Evolutionary conservation across 192 early-diverging fungal species (phyloP).

Genomic region (Coemansia sp.): DNA sequence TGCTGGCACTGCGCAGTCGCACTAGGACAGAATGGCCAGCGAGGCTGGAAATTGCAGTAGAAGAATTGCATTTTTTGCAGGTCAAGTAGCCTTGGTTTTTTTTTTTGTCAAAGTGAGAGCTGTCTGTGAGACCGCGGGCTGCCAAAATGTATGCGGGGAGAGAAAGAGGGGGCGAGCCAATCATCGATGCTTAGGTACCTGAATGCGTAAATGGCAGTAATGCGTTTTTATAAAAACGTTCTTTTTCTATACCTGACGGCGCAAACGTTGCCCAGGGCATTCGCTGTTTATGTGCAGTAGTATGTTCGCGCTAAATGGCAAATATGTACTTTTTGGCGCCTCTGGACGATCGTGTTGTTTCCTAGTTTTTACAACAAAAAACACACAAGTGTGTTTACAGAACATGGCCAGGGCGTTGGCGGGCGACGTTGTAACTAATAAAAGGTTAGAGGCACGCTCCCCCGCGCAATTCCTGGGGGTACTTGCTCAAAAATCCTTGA

Average conservation of each 20-base stretch:
- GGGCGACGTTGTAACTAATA: conserved; percentile 7
- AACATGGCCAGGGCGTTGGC: neutral
- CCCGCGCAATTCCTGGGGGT: neutral
- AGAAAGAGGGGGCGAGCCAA: neutral
- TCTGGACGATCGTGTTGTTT: conserved; percentile 10
- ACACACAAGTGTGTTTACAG: neutral
- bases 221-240: neutral
- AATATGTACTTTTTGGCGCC: neutral
- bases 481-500: conserved; percentile 3
- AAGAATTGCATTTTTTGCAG: neutral
- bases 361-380: too few relatives aligned
- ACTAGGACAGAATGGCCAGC: neutral
- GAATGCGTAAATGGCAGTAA: conserved; percentile 9
- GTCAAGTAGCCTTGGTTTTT: neutral
- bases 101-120: neutral
- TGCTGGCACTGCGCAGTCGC: neutral
- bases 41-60: conserved; percentile 5
- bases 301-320: neutral
- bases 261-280: conserved; percentile 12
- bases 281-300: neutral
- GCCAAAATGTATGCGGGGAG: neutral
- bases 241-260: neutral
- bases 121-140: conserved; percentile 1
- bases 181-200: neutral
- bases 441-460: neutral